Evolutionary conservation across 768 basidiomycete genomes (phyloP).

Genomic region (Xanthoconium stramineum): DNA sequence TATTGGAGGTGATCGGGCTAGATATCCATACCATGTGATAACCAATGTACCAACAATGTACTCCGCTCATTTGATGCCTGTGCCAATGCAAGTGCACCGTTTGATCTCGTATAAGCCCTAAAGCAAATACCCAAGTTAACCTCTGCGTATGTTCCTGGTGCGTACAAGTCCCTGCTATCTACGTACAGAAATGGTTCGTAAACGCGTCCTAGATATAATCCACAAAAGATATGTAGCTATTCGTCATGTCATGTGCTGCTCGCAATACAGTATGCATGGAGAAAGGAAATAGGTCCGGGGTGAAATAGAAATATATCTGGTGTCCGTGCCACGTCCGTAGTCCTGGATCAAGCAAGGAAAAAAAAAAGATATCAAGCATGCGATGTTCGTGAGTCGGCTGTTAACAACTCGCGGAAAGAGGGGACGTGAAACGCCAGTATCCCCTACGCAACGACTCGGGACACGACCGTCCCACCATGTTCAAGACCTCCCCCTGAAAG

Average conservation of each 20-base stretch:
- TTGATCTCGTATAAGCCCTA: background rate
- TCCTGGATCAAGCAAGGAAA: background rate
- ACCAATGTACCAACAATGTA: too few species aligned
- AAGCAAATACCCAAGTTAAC: too few species aligned
- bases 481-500: slow-evolving; percentile 27
- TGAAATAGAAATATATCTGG: slow-evolving; percentile 11
- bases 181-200: background rate
- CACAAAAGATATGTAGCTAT: background rate
- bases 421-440: background rate
- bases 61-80: background rate
- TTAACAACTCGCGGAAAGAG: background rate
- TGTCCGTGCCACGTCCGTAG: slow-evolving; percentile 12
- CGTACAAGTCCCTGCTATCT: background rate
- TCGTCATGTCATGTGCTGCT: slow-evolving; percentile 5
- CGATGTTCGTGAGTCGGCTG: background rate
- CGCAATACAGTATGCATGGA: slow-evolving; percentile 8
- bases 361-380: background rate
- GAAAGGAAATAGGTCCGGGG: slow-evolving; percentile 6
- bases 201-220: slow-evolving; percentile 5
- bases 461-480: slow-evolving; percentile 35
- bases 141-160: background rate
- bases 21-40: background rate
- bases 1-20: background rate
- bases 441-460: slow-evolving; percentile 31
- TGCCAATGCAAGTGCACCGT: background rate